phyloP scores from a whole-genome alignment of 2,329 filamentous ascomycete species.

The Whalleya microplaca region DNA sequence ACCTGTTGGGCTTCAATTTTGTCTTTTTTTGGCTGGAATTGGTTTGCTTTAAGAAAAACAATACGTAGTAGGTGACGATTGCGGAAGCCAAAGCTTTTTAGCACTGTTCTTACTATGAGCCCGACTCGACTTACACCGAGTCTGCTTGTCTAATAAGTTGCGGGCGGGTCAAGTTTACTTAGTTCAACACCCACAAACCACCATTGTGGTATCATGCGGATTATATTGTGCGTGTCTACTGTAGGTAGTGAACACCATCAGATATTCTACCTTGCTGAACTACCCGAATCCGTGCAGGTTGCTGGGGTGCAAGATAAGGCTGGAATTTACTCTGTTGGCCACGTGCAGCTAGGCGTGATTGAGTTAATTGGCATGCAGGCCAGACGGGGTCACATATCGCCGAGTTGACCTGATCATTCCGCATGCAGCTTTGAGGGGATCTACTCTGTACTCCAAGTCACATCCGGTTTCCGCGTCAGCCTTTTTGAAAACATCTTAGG shows the following conservation, averaged over 20 bases:
- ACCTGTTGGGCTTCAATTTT: not conserved
- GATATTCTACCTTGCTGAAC: constrained; percentile 19
- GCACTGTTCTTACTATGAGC: not conserved
- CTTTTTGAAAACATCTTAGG: constrained; percentile 11
- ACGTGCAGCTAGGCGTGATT: constrained; percentile 23
- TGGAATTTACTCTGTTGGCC: constrained; percentile 26
- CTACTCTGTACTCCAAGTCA: constrained; percentile 16
- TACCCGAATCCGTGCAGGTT: constrained; percentile 32
- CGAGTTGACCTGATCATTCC: constrained; percentile 20
- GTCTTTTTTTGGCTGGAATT: not conserved
- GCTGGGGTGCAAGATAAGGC: constrained; percentile 26
- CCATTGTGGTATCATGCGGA: constrained; percentile 30
- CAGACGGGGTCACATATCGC: constrained; percentile 1
- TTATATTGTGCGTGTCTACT: constrained; percentile 16
- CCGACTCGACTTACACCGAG: not conserved
- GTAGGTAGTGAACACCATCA: constrained; percentile 23
- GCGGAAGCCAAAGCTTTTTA: not conserved
- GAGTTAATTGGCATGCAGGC: constrained; percentile 17
- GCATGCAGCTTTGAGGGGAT: constrained; percentile 25
- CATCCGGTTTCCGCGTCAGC: constrained; percentile 14
- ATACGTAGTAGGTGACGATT: not conserved
- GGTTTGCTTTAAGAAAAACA: not conserved
- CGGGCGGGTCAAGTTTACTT: not conserved
- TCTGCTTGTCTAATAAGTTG: not conserved
- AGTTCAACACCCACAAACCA: not conserved